Base-by-base conservation (phyloP, 306 rosid genomes). In the Luffa aegyptiaca region DNA sequence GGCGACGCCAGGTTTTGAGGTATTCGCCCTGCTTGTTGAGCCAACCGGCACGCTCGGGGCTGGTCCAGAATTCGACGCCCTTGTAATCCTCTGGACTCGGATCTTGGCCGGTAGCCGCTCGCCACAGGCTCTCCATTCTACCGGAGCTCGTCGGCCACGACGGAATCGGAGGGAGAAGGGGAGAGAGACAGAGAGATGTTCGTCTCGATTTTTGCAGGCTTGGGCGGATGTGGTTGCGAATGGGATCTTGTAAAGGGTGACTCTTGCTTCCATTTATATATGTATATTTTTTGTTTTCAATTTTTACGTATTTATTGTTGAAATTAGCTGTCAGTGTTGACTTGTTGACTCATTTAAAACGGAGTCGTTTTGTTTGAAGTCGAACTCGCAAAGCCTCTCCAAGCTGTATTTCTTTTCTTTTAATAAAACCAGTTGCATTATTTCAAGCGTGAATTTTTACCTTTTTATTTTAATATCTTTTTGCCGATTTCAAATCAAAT, bases 1-100 rank as follows among this genome's bases (percentile, higher is more conserved):
- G 90, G 83, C 94, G 94, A 5, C 94, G 87, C 94, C 94, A 90
- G 77, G 89, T 88, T 71, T 83, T 88, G 82, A 90, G 84, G 86
- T 88, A 90, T 13, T 90, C 94, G 78, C 94, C 94, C 42, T 90
- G 94, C 82, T 90, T 90, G 46, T 87, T 87, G 35, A 89, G 83
- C 92, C 92, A 89, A 8, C 90, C 88, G 46, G 85, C 65, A 39
- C 92, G 87, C 36, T 90, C 94, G 4, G 94, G 94, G 78, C 81
- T 86, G 61, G 88, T 82, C 94, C 94, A 90, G 87, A 81, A 90
- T 5, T 88, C 88, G 83, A 90, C 74, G 5, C 89, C 94, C 0
- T 64, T 37, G 90, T 88, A 90, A 80, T 90, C 94, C 1, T 87
- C 92, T 0, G 94, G 89, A 21, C 84, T 83, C 12, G 94, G 92